Conservation (phyloP, 768 basidiomycete genomes). For the Leucosporidium yakuticum region DNA sequence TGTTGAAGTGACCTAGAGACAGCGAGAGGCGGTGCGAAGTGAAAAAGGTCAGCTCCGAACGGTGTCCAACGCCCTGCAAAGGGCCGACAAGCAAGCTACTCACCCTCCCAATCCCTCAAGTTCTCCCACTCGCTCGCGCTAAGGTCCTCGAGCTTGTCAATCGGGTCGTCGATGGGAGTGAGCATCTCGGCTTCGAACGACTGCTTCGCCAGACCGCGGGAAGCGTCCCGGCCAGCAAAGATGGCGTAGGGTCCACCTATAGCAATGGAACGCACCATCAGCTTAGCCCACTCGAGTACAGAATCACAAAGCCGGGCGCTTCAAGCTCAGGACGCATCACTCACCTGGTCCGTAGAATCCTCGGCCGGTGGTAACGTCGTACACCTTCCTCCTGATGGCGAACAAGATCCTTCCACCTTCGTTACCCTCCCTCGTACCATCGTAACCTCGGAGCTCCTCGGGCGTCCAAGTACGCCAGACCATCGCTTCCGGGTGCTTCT, state of each 20-base stretch:
- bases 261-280: neutral
- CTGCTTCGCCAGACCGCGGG: conserved; percentile 74
- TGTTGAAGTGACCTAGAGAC: neutral
- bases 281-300: neutral
- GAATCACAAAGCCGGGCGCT: no score
- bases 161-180: conserved; percentile 73
- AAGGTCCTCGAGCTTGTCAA: conserved; percentile 77
- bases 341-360: conserved; percentile 92
- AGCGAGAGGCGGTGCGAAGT: no score
- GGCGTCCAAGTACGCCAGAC: conserved; percentile 74
- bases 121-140: conserved; percentile 42
- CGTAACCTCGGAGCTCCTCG: conserved; percentile 48
- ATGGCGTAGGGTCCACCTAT: conserved; percentile 93
- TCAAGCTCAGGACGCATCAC: conserved; percentile 36
- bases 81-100: neutral
- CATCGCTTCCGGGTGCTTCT: conserved; percentile 68
- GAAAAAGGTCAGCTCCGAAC: neutral
- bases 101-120: conserved; percentile 33
- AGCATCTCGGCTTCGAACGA: conserved; percentile 64
- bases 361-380: conserved; percentile 82
- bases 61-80: neutral
- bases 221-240: conserved; percentile 94
- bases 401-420: conserved; percentile 70
- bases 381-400: conserved; percentile 79
- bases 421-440: conserved; percentile 50